A percentile compares a stretch with the other conserved stretches of the same genome.
Conservation (phyloP, 2,329 filamentous ascomycete species). For the Aspergillus niger region DNA sequence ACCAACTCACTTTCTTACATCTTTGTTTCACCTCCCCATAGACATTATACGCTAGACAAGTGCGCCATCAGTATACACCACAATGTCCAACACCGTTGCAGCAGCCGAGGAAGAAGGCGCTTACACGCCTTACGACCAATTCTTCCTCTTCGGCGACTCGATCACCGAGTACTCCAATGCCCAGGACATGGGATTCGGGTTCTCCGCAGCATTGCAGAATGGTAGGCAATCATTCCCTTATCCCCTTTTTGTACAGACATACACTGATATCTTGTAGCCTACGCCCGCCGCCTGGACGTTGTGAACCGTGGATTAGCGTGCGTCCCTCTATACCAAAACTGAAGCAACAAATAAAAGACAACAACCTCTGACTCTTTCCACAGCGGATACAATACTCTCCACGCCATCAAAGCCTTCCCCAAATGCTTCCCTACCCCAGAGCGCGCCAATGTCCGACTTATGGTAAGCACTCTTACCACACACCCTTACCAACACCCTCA, state of each 20-base stretch:
- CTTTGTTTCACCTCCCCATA: neutral
- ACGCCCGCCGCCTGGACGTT: slow-evolving; percentile 76
- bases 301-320: slow-evolving; percentile 81
- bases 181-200: slow-evolving; percentile 68
- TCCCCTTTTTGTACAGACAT: neutral
- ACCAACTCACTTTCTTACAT: neutral
- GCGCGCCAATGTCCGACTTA: slow-evolving; percentile 48
- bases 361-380: slow-evolving; percentile 11
- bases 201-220: slow-evolving; percentile 70
- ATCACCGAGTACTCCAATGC: slow-evolving; percentile 71
- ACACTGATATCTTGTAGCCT: slow-evolving; percentile 54
- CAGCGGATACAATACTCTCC: slow-evolving; percentile 77
- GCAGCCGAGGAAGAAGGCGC: slow-evolving; percentile 11
- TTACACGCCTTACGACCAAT: slow-evolving; percentile 63
- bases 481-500: neutral
- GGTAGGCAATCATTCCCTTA: slow-evolving; percentile 51
- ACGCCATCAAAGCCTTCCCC: slow-evolving; percentile 70
- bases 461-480: slow-evolving; percentile 33
- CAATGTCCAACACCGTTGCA: slow-evolving; percentile 14
- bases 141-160: slow-evolving; percentile 87
- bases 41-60: neutral
- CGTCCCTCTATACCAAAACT: slow-evolving; percentile 7
- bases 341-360: slow-evolving; percentile 3
- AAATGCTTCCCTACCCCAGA: slow-evolving; percentile 70
- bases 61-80: neutral